Evolutionary conservation across 1,139 yeast species (phyloP), one percentile per base, ranked within the genome.

Genomic region (Geotrichum aggregatum): DNA sequence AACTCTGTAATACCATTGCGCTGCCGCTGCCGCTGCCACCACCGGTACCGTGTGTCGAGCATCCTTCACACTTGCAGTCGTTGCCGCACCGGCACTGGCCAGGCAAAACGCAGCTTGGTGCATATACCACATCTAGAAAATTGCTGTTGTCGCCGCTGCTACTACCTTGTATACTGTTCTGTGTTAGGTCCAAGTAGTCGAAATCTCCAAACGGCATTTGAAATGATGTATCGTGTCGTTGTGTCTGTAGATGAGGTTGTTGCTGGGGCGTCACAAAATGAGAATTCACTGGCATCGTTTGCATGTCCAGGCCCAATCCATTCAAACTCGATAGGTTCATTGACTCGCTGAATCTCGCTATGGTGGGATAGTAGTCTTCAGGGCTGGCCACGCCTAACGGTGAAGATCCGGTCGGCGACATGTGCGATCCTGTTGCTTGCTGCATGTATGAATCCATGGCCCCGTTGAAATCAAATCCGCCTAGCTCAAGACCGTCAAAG

Each of bases 61-160:
- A 70, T 30, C 71, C 71, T 16, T 62, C 66, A 52, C 74, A 70
- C 19, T 61, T 56, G 52, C 74, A 70, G 16, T 54, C 57, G 24
- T 67, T 71, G 5, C 72, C 74, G 51, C 74, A 70, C 28, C 63
- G 63, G 52, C 74, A 70, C 50, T 67, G 66, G 3, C 74, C 73
- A 1, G 73, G 71, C 33, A 69, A 59, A 4, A 68, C 68, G 51
- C 74, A 70, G 21, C 66, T 61, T 11, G 73, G 65, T 0, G 72
- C 69, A 52, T 62, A 67, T 38, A 63, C 60, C 39, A 68, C 58
- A 44, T 66, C 66, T 33, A 50, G 11, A 26, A 52, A 49, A 22
- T 22, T 21, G 42, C 14, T 22, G 30, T 39, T 26, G 2, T n/a
- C 10, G 30, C 16, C 8, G 14, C 18, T 6, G 36, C 10, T 34